Evolutionary conservation across 2,329 filamentous ascomycete genomes (phyloP).

Genomic region (Didymellaceae sp.): DNA sequence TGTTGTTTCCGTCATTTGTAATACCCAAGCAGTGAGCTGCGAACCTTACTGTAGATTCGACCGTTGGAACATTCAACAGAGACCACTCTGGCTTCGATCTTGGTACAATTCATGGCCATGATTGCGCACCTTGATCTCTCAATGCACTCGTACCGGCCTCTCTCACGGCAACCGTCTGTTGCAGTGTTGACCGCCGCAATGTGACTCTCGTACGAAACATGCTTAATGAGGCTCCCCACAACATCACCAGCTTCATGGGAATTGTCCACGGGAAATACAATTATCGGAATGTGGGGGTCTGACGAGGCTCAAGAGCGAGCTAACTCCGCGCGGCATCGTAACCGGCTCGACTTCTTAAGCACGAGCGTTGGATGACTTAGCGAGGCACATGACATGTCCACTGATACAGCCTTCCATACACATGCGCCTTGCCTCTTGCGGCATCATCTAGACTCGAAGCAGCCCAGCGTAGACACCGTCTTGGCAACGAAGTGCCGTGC

Average conservation of each 20-base stretch:
- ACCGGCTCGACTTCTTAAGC: constrained; percentile 10
- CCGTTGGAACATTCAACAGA: too few relatives aligned
- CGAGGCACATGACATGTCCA: constrained; percentile 3
- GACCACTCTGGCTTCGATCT: too few relatives aligned
- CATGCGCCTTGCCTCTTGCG: background rate
- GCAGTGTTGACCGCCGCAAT: background rate
- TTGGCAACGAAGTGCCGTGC: constrained; percentile 33
- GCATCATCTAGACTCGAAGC: background rate
- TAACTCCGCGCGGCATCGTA: constrained; percentile 10
- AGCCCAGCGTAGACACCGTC: background rate
- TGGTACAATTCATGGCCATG: background rate
- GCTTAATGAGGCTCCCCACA: background rate
- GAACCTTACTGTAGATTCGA: too few relatives aligned
- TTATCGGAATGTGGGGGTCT: constrained; percentile 11
- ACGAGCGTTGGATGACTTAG: constrained; percentile 14
- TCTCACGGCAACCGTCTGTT: background rate
- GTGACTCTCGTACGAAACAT: constrained; percentile 4
- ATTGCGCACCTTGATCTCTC: background rate
- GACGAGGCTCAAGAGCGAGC: constrained; percentile 8
- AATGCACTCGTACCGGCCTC: background rate
- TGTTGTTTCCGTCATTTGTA: too few relatives aligned
- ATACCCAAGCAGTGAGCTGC: too few relatives aligned
- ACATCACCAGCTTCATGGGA: constrained; percentile 4
- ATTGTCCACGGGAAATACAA: constrained; percentile 7
- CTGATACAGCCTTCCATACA: constrained; percentile 3